Evolutionary conservation across 495 filamentous ascomycete genomes (phyloP).

Genomic region (Xylaria intraflava): DNA sequence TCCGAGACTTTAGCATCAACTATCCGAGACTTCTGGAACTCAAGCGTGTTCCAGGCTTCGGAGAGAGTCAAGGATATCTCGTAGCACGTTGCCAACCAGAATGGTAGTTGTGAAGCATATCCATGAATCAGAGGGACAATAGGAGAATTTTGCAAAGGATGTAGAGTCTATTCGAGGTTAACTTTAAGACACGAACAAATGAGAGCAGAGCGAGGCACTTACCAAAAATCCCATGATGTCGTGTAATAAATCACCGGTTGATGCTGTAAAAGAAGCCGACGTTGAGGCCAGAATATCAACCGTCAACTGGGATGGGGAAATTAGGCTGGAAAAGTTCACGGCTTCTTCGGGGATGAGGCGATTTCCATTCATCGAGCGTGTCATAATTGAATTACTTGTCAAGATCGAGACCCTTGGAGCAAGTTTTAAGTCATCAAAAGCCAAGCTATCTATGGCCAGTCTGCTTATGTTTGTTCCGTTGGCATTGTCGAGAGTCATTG

Average conservation of each 20-base stretch:
- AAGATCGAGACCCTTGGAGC: conserved; percentile 23
- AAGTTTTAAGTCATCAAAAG: conserved; percentile 29
- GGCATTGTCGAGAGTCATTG: conserved; percentile 8
- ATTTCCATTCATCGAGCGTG: conserved; percentile 1
- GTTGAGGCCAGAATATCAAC: conserved; percentile 16
- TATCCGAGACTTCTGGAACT: conserved; percentile 28
- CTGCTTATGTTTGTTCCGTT: conserved; percentile 13
- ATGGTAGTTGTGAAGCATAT: conserved; percentile 23
- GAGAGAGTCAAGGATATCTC: conserved; percentile 47
- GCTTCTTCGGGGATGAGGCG: background rate
- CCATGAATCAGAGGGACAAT: conserved; percentile 38
- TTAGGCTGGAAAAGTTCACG: background rate
- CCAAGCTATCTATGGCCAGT: conserved; percentile 31
- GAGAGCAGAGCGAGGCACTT: conserved; percentile 12
- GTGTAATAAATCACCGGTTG: conserved; percentile 6
- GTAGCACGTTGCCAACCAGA: conserved; percentile 43
- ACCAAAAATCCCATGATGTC: conserved; percentile 18
- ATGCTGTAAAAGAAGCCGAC: conserved; percentile 2
- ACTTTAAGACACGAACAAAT: conserved; percentile 4
- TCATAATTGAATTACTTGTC: background rate
- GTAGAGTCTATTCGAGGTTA: conserved; percentile 16
- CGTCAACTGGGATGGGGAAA: conserved; percentile 9
- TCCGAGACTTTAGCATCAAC: conserved; percentile 49
- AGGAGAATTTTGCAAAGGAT: conserved; percentile 59
- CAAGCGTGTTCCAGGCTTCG: conserved; percentile 21